Percentiles rank a stretch among this genome's conserved stretches.
Conservation (phyloP, 345 rosid species). For the Arabis alpina region DNA sequence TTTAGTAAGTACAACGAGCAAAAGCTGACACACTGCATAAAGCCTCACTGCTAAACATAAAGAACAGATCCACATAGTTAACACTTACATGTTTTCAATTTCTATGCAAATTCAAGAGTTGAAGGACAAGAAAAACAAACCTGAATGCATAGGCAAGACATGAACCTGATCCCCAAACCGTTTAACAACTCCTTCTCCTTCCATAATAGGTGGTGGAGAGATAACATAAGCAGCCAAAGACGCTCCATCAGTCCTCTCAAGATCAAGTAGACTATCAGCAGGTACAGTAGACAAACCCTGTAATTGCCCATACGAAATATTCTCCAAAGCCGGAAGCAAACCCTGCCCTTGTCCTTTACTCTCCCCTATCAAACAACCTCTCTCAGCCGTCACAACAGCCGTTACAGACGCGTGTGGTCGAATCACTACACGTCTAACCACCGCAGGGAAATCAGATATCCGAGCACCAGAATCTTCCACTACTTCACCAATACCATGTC, state of each 20-base stretch:
- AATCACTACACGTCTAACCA: slow-evolving; percentile 62
- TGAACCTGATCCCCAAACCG: slow-evolving; percentile 72
- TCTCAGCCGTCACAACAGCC: slow-evolving; percentile 65
- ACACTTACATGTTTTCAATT: slow-evolving; percentile 17
- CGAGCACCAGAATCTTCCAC: slow-evolving; percentile 62
- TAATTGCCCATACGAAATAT: slow-evolving; percentile 70
- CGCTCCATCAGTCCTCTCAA: slow-evolving; percentile 58
- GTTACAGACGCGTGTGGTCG: slow-evolving; percentile 75
- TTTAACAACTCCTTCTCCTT: slow-evolving; percentile 85
- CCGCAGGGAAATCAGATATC: slow-evolving; percentile 73
- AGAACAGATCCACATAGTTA: neutral
- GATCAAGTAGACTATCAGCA: slow-evolving; percentile 57
- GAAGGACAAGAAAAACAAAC: slow-evolving; percentile 39
- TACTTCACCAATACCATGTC: slow-evolving; percentile 57
- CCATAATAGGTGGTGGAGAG: slow-evolving; percentile 78
- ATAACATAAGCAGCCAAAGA: slow-evolving; percentile 58
- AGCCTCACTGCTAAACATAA: neutral
- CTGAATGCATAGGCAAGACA: slow-evolving; percentile 96
- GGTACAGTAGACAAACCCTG: slow-evolving; percentile 82
- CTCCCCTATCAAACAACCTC: slow-evolving; percentile 63
- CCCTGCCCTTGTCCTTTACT: slow-evolving; percentile 51
- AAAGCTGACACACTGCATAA: neutral
- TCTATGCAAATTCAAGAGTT: neutral
- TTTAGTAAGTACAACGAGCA: too few species aligned
- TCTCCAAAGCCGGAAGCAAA: slow-evolving; percentile 55